A percentile compares a stretch with the other conserved stretches of the same genome.
Conservation (phyloP, 1,284 basidiomycete genomes). For the Marasmius oreades region DNA sequence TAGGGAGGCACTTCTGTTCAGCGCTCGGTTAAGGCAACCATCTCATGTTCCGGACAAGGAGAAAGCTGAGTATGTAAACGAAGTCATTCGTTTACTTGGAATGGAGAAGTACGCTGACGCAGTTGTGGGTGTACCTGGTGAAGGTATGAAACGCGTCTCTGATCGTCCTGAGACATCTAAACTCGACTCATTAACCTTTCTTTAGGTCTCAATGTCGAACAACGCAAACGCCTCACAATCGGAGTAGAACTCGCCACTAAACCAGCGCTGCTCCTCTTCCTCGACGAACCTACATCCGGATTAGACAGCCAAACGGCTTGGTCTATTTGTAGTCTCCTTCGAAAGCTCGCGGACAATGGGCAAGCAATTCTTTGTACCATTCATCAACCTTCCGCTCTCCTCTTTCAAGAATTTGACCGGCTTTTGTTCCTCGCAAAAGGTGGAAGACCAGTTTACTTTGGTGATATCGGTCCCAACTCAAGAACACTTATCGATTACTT, state of each 20-base stretch:
- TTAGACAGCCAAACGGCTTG: conserved; percentile 71
- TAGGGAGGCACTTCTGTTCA: conserved; percentile 68
- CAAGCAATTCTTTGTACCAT: conserved; percentile 56
- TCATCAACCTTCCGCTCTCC: conserved; percentile 59
- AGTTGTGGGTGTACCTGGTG: conserved; percentile 61
- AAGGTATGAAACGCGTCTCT: conserved; percentile 28
- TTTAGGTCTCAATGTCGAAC: conserved; percentile 38
- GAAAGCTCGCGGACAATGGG: conserved; percentile 60
- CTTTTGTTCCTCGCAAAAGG: conserved; percentile 42
- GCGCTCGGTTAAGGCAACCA: conserved; percentile 64
- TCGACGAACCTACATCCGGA: conserved; percentile 64
- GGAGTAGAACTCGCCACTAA: conserved; percentile 27
- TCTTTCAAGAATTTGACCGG: conserved; percentile 55
- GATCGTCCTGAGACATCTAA: not conserved
- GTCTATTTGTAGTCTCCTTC: conserved; percentile 28
- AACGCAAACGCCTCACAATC: conserved; percentile 60
- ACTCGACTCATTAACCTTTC: too few relatives aligned
- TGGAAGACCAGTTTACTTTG: conserved; percentile 53
- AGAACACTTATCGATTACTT: conserved; percentile 48
- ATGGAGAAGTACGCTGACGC: conserved; percentile 63
- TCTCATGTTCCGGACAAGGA: conserved; percentile 48
- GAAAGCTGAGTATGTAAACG: conserved; percentile 68
- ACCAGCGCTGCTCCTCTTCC: conserved; percentile 59
- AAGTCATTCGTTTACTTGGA: conserved; percentile 65
- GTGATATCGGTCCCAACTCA: conserved; percentile 48